Evolutionary conservation across 176 grass and related monocot genomes (phyloP).

Genomic region (Lolium perenne): DNA sequence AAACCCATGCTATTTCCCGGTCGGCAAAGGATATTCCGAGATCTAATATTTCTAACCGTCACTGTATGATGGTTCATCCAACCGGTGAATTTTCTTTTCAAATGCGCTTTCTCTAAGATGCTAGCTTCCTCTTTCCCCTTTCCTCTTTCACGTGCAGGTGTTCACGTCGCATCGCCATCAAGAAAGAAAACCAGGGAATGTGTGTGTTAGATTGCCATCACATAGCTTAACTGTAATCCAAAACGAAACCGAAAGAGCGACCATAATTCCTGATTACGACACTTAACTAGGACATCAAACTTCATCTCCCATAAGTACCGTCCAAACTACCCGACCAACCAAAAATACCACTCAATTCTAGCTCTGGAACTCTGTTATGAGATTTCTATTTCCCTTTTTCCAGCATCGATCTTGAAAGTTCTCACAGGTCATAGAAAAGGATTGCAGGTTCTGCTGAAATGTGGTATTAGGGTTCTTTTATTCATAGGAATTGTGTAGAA

Average conservation of each 20-base stretch:
- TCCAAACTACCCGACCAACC: not conserved
- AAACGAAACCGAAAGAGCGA: not conserved
- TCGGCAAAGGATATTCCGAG: not conserved
- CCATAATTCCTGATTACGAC: conserved; percentile 38
- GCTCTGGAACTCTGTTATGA: too few species aligned
- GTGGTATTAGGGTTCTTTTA: too few species aligned
- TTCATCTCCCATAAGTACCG: not conserved
- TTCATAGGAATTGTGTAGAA: too few species aligned
- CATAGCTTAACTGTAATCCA: not conserved
- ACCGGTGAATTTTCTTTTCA: not conserved
- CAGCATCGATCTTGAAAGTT: too few species aligned
- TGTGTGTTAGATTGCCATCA: not conserved
- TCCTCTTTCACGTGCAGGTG: not conserved
- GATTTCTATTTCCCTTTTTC: too few species aligned
- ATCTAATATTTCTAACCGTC: not conserved
- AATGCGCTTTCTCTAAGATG: not conserved
- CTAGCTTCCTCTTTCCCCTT: not conserved
- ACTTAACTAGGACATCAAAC: conserved; percentile 21
- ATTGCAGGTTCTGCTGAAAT: too few species aligned
- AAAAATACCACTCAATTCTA: not conserved
- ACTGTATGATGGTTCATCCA: not conserved
- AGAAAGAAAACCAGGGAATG: not conserved
- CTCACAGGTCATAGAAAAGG: too few species aligned
- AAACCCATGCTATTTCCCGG: too few species aligned
- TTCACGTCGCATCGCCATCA: not conserved